These are phyloP conservation scores for Pittosporum tobira DNA, from an alignment of 129 eudicot genomes.

Conservation along the genomic window DNA sequence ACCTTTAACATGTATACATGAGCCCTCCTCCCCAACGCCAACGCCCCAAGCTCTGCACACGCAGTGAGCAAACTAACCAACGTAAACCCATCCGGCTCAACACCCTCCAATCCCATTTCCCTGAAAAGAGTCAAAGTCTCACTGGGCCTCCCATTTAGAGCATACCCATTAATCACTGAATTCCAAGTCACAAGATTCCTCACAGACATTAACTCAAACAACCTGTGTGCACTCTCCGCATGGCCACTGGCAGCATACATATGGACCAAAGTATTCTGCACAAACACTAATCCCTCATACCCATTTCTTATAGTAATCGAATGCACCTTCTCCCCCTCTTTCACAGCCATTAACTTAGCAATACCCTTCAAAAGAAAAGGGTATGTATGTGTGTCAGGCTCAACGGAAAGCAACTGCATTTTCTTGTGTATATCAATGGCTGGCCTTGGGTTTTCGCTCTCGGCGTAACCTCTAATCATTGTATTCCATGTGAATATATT, in stretches of 20 bases:
- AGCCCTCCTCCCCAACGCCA: slow-evolving; percentile 66
- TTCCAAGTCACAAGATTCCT: slow-evolving; percentile 86
- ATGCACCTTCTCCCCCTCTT: slow-evolving; percentile 74
- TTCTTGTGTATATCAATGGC: slow-evolving; percentile 40
- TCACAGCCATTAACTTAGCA: slow-evolving; percentile 40
- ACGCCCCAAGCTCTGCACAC: slow-evolving; percentile 74
- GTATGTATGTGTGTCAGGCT: slow-evolving; percentile 74
- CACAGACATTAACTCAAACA: slow-evolving; percentile 66
- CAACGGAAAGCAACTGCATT: slow-evolving; percentile 33
- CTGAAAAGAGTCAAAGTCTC: slow-evolving; percentile 51
- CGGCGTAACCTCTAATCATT: slow-evolving; percentile 82
- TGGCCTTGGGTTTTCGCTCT: slow-evolving; percentile 47
- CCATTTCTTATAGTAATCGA: slow-evolving; percentile 43
- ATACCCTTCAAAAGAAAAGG: slow-evolving; percentile 76
- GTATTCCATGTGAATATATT: slow-evolving; percentile 80
- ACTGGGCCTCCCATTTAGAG: slow-evolving; percentile 57
- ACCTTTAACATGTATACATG: slow-evolving; percentile 68
- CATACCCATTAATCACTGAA: slow-evolving; percentile 72
- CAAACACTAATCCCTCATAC: slow-evolving; percentile 52
- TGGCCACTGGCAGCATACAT: slow-evolving; percentile 61
- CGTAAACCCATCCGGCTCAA: slow-evolving; percentile 85
- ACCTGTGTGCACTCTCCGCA: slow-evolving; percentile 55
- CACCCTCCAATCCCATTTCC: slow-evolving; percentile 49
- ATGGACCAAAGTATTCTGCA: slow-evolving; percentile 66
- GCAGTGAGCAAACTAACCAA: slow-evolving; percentile 82